Percentiles rank a stretch among this genome's conserved stretches.
These are phyloP conservation scores for Xylaria arbuscula DNA, from an alignment of 2,329 filamentous ascomycete genomes.

Conservation along the genomic window DNA sequence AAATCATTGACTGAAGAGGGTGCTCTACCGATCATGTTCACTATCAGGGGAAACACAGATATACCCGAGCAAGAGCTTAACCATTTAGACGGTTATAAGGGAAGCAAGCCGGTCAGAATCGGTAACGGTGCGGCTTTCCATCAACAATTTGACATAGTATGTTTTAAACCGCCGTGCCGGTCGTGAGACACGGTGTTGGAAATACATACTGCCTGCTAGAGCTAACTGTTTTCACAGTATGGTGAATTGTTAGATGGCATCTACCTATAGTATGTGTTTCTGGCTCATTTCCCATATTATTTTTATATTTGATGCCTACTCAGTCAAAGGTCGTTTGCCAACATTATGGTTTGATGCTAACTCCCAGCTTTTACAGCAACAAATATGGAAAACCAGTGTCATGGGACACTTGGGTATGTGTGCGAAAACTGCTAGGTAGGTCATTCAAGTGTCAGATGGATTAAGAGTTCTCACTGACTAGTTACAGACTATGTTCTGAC, in stretches of 20 bases:
- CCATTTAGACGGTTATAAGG: conserved; percentile 78
- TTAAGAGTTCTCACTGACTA: conserved; percentile 35
- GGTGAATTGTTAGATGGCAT: conserved; percentile 82
- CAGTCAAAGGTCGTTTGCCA: background rate
- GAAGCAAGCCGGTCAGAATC: conserved; percentile 77
- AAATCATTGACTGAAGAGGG: conserved; percentile 69
- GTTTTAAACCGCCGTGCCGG: too few relatives aligned
- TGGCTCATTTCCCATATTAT: background rate
- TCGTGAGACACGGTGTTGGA: too few relatives aligned
- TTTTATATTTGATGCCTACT: background rate
- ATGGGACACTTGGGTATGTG: conserved; percentile 79
- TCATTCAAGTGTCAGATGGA: background rate
- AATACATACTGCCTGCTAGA: too few relatives aligned
- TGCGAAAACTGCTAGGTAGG: conserved; percentile 72
- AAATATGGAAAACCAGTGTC: conserved; percentile 81
- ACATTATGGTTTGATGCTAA: background rate
- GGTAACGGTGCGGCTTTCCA: conserved; percentile 82
- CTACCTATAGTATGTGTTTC: conserved; percentile 66
- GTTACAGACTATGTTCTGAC: conserved; percentile 73
- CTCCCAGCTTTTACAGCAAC: conserved; percentile 56
- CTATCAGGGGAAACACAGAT: conserved; percentile 78
- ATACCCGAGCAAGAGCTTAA: conserved; percentile 76
- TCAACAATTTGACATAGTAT: conserved; percentile 75
- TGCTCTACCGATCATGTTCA: conserved; percentile 83
- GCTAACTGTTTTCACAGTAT: conserved; percentile 55